phyloP scores from a whole-genome alignment of 495 filamentous ascomycete genomes.

The Penicillium cinerascens region DNA sequence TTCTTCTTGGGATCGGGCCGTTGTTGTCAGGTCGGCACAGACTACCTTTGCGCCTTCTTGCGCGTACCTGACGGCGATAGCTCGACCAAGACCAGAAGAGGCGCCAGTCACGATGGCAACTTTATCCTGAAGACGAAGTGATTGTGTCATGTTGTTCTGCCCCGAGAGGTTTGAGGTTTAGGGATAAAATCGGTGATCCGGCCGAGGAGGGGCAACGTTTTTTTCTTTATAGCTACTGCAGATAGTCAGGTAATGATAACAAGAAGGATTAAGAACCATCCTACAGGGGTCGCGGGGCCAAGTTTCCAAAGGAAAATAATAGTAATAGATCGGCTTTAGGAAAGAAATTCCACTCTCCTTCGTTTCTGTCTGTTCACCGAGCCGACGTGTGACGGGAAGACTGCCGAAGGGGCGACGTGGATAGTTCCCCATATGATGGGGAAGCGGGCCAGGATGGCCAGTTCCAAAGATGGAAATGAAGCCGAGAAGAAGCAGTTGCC shows the following conservation, averaged over 20 bases:
- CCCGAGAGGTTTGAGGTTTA: not conserved
- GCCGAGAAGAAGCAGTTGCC: not conserved
- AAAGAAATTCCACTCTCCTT: not conserved
- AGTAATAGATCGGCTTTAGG: not conserved
- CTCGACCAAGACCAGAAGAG: constrained; percentile 46
- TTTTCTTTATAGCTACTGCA: not conserved
- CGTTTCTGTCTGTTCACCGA: not conserved
- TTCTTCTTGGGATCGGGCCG: constrained; percentile 28
- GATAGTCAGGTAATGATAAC: not conserved
- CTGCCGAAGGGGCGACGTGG: no score
- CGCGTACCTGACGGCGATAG: constrained; percentile 42
- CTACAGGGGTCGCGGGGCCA: no score
- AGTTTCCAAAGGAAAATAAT: not conserved
- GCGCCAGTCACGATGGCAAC: constrained; percentile 49
- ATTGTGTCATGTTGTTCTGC: not conserved
- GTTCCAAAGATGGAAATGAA: not conserved
- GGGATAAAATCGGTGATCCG: not conserved
- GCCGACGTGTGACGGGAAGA: no score
- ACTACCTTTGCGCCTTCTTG: constrained; percentile 45
- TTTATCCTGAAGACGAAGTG: constrained; percentile 29
- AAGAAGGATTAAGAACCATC: not conserved
- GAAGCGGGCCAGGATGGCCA: not conserved
- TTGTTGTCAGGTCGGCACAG: constrained; percentile 44
- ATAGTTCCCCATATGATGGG: not conserved
- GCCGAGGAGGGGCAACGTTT: not conserved